Base-by-base conservation (phyloP, 1,139 yeast species). In the Pichia sp. region DNA sequence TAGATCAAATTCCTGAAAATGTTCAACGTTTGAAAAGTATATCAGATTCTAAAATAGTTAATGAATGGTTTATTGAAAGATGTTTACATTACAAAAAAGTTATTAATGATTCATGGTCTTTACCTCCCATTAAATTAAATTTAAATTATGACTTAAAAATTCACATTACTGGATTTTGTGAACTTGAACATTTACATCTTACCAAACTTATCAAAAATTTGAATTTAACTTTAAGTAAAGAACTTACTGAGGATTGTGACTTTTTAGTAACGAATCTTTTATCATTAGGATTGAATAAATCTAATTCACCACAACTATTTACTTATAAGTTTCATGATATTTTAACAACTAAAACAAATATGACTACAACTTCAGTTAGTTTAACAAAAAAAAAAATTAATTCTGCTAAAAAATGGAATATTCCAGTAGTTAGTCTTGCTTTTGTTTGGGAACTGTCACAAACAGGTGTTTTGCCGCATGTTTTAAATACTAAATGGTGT, bases 1-100 rank as follows among this genome's bases (percentile, higher is more conserved):
- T 31, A 18, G 39, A 31, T 15, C 35, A 36, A 20, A 16, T 57
- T 1, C 56, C 59, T 2, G 26, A 21, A 4, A 36, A 48, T 6
- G 19, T 55, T 9, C 23, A 33, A 13, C 22, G 32, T 5, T 31
- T 50, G 21, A 35, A 39, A 4, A 41, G 32, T 5, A 21, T 43
- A 6, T 39, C 49, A 11, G 52, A 42, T 33, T 29, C 50, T n/a
- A 53, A 53, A 27, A 54, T 69, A 2, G 74, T 77, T 3, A 82
- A 95, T 2, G 96, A 89, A 60, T 87, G 95, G 89, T 81, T 84
- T 52, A 64, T 89, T 22, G 97, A 89, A 60, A 62, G 96, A 46
- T 74, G 86, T 25, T 65, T 88, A 25, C 81, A 73, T 59, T 81
- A 82, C 53, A 72, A 74, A 34, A 62, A 63, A 38, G 55, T 80